phyloP scores from a whole-genome alignment of 805 yeast species.

The Lipomyces spencermartinsiae region DNA sequence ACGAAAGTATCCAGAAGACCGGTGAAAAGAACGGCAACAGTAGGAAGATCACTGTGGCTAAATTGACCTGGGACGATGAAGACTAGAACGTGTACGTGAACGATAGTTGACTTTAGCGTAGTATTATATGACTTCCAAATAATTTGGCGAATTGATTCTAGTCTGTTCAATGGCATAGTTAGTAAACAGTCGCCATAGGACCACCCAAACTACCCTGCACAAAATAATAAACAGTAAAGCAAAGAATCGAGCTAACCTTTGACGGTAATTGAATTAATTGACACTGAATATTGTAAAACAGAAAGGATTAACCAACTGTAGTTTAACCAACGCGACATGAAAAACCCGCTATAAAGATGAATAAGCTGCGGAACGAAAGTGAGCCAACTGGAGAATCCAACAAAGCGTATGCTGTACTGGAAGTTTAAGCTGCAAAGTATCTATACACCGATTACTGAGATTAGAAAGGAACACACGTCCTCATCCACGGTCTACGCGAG shows the following conservation, averaged over 20 bases:
- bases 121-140: background rate
- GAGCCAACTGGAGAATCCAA: too few relatives aligned
- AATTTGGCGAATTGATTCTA: background rate
- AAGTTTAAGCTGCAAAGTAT: background rate
- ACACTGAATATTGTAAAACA: background rate
- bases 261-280: background rate
- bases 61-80: background rate
- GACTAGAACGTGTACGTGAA: background rate
- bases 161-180: background rate
- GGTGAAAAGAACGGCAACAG: background rate
- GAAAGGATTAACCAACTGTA: background rate
- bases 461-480: background rate
- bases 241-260: background rate
- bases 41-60: background rate
- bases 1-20: slow-evolving; percentile 1
- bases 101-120: background rate
- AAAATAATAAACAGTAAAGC: background rate
- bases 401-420: too few relatives aligned
- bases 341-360: background rate
- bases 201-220: background rate
- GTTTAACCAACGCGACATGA: background rate
- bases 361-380: background rate
- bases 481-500: background rate
- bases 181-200: background rate
- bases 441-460: background rate